Evolutionary conservation across 1,139 yeast genomes (phyloP).

Genomic region (Pneumocystis sp.): DNA sequence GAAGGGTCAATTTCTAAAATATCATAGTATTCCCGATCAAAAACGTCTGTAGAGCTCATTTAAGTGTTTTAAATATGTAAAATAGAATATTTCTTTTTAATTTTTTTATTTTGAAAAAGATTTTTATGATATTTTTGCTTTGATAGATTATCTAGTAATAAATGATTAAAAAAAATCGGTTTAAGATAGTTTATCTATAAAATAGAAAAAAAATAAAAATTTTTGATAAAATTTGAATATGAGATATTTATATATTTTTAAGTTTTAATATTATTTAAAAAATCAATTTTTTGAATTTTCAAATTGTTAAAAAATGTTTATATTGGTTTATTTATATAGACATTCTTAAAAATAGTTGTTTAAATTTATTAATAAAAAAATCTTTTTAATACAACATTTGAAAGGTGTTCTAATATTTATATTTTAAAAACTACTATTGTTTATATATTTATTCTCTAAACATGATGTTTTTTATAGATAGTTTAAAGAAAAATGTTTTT

Average conservation of each 20-base stretch:
- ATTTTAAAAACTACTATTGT: not conserved
- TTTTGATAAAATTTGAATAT: no score
- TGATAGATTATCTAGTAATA: not conserved
- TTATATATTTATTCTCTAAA: no score
- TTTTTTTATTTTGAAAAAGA: not conserved
- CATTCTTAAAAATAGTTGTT: no score
- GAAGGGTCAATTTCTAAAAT: conserved; percentile 50
- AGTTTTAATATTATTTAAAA: no score
- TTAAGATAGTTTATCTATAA: not conserved
- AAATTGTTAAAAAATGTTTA: no score
- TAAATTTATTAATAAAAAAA: no score
- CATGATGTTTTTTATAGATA: no score
- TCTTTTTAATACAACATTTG: no score
- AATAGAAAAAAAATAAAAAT: no score
- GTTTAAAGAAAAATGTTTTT: not conserved
- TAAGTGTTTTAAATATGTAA: not conserved
- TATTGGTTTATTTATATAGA: not conserved
- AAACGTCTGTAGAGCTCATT: conserved; percentile 1
- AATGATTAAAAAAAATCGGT: not conserved
- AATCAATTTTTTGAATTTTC: no score
- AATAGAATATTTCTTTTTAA: not conserved
- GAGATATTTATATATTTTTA: not conserved
- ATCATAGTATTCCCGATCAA: conserved; percentile 31
- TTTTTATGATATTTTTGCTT: not conserved
- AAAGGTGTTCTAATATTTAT: no score